phyloP scores from a whole-genome alignment of 1,284 basidiomycete genomes.

The Malassezia equina region DNA sequence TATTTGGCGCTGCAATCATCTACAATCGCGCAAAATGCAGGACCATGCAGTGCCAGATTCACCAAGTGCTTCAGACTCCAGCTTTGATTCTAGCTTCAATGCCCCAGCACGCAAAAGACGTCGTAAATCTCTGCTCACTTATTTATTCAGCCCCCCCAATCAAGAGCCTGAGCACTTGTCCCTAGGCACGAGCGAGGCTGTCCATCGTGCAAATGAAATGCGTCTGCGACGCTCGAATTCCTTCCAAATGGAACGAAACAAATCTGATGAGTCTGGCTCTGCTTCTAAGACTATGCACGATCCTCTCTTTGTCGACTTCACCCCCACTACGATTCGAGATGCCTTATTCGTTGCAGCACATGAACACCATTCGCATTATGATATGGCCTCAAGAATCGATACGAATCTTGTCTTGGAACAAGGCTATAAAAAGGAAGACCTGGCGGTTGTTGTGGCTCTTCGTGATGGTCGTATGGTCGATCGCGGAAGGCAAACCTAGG shows the following conservation, averaged over 20 bases:
- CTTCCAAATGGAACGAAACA: not conserved
- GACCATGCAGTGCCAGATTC: conserved; percentile 4
- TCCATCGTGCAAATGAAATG: conserved; percentile 8
- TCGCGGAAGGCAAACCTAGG: conserved; percentile 9
- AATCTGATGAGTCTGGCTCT: not conserved
- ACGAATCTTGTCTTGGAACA: conserved; percentile 9
- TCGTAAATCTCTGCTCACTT: conserved; percentile 18
- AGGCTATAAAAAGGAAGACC: conserved; percentile 15
- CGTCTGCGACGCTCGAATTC: not conserved
- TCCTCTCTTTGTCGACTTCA: conserved; percentile 27
- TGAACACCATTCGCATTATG: conserved; percentile 34
- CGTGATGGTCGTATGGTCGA: conserved; percentile 33
- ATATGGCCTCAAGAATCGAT: conserved; percentile 20
- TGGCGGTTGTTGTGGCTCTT: conserved; percentile 32
- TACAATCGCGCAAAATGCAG: conserved; percentile 11
- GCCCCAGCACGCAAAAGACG: not conserved
- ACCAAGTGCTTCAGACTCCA: conserved; percentile 16
- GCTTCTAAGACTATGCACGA: not conserved
- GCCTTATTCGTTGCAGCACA: conserved; percentile 28
- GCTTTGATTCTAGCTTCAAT: conserved; percentile 2
- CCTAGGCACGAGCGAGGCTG: not conserved
- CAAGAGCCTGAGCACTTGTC: conserved; percentile 7
- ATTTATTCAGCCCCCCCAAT: conserved; percentile 10
- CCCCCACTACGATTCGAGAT: conserved; percentile 28
- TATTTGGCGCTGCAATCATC: conserved; percentile 33